Evolutionary conservation across 441 rosid genomes (phyloP).

Genomic region (Gossypium gossypioides): DNA sequence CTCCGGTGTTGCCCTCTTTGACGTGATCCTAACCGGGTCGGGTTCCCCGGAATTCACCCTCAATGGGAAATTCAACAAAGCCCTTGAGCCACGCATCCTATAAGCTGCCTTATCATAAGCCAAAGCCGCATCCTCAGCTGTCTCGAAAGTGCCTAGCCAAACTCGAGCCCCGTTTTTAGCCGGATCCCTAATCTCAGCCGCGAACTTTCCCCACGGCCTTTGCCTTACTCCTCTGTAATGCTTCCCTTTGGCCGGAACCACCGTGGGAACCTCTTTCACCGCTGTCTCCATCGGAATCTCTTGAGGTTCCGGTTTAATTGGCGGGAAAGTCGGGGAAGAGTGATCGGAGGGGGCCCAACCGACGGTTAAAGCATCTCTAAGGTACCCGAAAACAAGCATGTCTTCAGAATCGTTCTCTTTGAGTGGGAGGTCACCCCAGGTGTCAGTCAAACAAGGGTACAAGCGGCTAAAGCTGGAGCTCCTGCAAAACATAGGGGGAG

Average conservation of each 20-base stretch:
- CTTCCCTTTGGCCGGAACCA: slow-evolving; percentile 43
- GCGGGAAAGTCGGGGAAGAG: slow-evolving; percentile 8
- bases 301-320: slow-evolving; percentile 28
- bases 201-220: slow-evolving; percentile 95
- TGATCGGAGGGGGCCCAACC: slow-evolving; percentile 59
- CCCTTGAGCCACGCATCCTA: slow-evolving; percentile 89
- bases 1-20: slow-evolving; percentile 55
- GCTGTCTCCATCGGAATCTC: slow-evolving; percentile 18
- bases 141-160: slow-evolving; percentile 89
- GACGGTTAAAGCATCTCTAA: slow-evolving; percentile 51
- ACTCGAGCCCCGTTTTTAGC: slow-evolving; percentile 89
- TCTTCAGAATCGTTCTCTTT: slow-evolving; percentile 71
- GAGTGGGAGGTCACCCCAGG: slow-evolving; percentile 80
- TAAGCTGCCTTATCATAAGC: slow-evolving; percentile 92
- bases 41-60: slow-evolving; percentile 89
- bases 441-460: slow-evolving; percentile 57
- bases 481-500: slow-evolving; percentile 31
- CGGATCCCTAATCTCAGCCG: slow-evolving; percentile 90
- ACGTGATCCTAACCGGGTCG: slow-evolving; percentile 70
- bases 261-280: slow-evolving; percentile 10
- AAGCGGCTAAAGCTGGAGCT: slow-evolving; percentile 45
- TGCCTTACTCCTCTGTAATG: slow-evolving; percentile 85
- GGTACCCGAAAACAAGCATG: slow-evolving; percentile 63
- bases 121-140: slow-evolving; percentile 91
- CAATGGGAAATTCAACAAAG: slow-evolving; percentile 72